Evolutionary conservation across 2,329 filamentous ascomycete genomes (phyloP).

Genomic region (Tolypocladium nubicola): DNA sequence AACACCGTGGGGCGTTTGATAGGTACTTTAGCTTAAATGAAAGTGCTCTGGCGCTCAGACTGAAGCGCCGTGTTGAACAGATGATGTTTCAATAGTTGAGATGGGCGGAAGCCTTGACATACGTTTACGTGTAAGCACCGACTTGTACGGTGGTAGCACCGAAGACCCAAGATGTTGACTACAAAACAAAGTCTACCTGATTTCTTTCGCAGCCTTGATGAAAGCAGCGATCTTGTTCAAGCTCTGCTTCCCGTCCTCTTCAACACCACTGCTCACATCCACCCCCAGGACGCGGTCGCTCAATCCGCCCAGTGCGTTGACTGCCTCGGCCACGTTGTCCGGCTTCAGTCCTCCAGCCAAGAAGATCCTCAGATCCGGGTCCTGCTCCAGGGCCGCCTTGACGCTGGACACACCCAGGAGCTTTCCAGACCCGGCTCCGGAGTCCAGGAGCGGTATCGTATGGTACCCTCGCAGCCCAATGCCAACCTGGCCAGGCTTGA

Average conservation of each 20-base stretch:
- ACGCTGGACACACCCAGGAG: constrained; percentile 63
- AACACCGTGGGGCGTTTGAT: neutral
- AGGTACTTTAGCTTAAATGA: neutral
- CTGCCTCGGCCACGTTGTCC: constrained; percentile 60
- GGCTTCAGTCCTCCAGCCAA: constrained; percentile 78
- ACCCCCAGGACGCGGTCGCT: constrained; percentile 63
- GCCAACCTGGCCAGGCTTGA: constrained; percentile 65
- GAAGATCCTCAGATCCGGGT: constrained; percentile 62
- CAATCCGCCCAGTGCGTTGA: constrained; percentile 52
- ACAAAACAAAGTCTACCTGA: constrained; percentile 25
- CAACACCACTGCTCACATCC: constrained; percentile 91
- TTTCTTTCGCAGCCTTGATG: constrained; percentile 59
- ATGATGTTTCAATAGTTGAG: neutral
- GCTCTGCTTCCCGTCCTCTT: constrained; percentile 72
- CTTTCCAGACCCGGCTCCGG: constrained; percentile 74
- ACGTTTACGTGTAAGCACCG: neutral
- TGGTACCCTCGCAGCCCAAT: constrained; percentile 72
- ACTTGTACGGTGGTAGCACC: neutral
- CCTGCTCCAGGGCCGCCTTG: constrained; percentile 51
- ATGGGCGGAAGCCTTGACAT: neutral
- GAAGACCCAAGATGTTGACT: neutral
- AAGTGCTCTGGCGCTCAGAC: neutral
- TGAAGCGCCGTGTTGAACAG: neutral
- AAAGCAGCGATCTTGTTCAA: constrained; percentile 73
- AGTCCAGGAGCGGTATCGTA: constrained; percentile 73